Evolutionary conservation across 2,329 filamentous ascomycete genomes (phyloP).

Genomic region (Aspergillus candidus): DNA sequence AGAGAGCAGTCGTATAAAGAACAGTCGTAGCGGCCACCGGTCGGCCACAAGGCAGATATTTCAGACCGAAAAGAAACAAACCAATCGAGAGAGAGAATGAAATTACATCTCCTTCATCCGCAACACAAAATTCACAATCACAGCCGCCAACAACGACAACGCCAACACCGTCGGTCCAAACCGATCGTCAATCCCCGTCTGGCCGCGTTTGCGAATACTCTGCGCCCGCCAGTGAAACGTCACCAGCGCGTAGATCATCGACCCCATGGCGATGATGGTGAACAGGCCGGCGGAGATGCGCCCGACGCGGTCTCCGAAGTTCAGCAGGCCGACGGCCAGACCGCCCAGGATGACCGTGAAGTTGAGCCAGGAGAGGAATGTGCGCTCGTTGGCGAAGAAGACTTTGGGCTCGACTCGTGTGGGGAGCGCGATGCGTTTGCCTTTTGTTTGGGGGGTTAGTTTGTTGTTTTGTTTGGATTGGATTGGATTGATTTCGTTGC

Average conservation of each 20-base stretch:
- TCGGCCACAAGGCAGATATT: background rate
- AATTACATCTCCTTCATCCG: slow-evolving; percentile 40
- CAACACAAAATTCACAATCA: slow-evolving; percentile 94
- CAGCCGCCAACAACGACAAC: slow-evolving; percentile 75
- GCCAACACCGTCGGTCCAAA: slow-evolving; percentile 89
- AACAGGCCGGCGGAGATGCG: slow-evolving; percentile 93
- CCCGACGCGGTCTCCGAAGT: slow-evolving; percentile 91
- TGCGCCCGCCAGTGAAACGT: slow-evolving; percentile 97
- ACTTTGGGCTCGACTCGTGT: slow-evolving; percentile 98
- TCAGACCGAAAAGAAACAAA: background rate
- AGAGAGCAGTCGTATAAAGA: too few species aligned
- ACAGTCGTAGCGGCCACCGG: background rate
- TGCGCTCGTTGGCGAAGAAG: slow-evolving; percentile 99
- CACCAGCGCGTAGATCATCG: slow-evolving; percentile 89
- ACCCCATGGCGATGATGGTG: slow-evolving; percentile 86
- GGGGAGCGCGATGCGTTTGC: slow-evolving; percentile 96
- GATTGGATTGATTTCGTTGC: background rate
- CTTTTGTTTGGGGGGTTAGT: slow-evolving; percentile 41
- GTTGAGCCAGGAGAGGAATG: slow-evolving; percentile 99
- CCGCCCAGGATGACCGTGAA: slow-evolving; percentile 98
- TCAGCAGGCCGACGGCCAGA: slow-evolving; percentile 91
- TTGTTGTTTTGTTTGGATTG: background rate
- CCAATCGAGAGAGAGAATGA: too few species aligned
- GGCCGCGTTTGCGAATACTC: slow-evolving; percentile 82
- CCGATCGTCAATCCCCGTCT: slow-evolving; percentile 93